phyloP scores from a whole-genome alignment of 306 rosid genomes.

The Amphicarpaea edgeworthii region DNA sequence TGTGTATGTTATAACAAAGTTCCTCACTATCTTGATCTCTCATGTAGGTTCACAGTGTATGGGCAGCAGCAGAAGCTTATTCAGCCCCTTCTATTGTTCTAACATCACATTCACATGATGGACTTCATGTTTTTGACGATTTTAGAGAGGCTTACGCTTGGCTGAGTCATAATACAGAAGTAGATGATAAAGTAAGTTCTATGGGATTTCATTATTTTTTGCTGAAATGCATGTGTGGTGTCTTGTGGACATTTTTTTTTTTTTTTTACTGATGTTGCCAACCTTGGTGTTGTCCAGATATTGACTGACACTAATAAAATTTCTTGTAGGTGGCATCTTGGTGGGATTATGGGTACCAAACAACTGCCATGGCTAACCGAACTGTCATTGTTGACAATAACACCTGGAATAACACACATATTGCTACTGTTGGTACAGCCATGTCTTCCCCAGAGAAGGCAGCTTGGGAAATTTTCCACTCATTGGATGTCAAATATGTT shows the following conservation, averaged over 20 bases:
- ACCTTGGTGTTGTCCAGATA: conserved; percentile 6
- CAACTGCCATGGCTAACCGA: conserved; percentile 99
- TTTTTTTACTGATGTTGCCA: background rate
- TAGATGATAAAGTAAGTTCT: conserved; percentile 90
- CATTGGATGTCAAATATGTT: conserved; percentile 97
- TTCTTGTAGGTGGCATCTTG: conserved; percentile 94
- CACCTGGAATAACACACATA: conserved; percentile 99
- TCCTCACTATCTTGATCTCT: conserved; percentile 38
- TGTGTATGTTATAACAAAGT: background rate
- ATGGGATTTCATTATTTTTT: conserved; percentile 36
- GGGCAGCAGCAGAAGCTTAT: conserved; percentile 99
- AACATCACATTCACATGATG: conserved; percentile 83
- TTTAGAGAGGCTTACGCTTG: conserved; percentile 99
- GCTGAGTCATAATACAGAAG: conserved; percentile 98
- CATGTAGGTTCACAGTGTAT: conserved; percentile 93
- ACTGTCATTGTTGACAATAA: conserved; percentile 99
- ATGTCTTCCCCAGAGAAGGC: conserved; percentile 99
- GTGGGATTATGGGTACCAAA: conserved; percentile 99
- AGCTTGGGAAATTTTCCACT: conserved; percentile 98
- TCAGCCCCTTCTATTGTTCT: conserved; percentile 99
- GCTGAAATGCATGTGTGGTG: conserved; percentile 33
- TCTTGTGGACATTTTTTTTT: background rate
- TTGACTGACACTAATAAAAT: conserved; percentile 37
- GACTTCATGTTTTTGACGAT: conserved; percentile 98
- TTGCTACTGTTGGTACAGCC: conserved; percentile 99